Conservation (phyloP, 2,329 filamentous ascomycete species). For the Cercospora sojina region DNA sequence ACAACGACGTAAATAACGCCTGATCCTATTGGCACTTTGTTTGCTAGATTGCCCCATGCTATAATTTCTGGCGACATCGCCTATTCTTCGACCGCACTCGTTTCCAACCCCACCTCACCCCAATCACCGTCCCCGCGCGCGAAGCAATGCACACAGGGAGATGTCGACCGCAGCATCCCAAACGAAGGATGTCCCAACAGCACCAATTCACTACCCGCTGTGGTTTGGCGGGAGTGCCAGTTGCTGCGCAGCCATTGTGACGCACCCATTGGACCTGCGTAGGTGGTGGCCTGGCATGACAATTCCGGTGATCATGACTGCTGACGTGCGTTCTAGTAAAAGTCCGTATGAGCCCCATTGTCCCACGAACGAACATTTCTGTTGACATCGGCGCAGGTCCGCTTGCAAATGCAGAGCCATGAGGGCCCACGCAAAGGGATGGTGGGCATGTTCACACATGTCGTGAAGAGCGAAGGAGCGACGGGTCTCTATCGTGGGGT, state of each 20-base stretch:
- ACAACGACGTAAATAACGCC: background rate
- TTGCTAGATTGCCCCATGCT: background rate
- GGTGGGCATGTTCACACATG: constrained; percentile 79
- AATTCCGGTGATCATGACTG: background rate
- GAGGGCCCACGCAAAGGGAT: constrained; percentile 72
- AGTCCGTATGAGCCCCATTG: constrained; percentile 36
- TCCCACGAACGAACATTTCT: constrained; percentile 12
- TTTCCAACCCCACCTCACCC: background rate
- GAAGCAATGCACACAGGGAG: constrained; percentile 37
- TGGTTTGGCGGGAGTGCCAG: constrained; percentile 97
- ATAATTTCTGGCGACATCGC: background rate
- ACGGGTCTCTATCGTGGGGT: constrained; percentile 81
- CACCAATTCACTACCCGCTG: constrained; percentile 50
- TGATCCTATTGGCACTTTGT: background rate
- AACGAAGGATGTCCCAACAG: constrained; percentile 41
- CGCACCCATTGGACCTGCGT: constrained; percentile 91
- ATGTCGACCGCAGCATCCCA: constrained; percentile 47
- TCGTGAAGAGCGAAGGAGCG: constrained; percentile 73
- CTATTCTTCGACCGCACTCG: background rate
- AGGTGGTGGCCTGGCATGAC: constrained; percentile 41
- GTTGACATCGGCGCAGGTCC: constrained; percentile 58
- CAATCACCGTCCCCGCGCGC: background rate
- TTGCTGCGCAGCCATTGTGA: constrained; percentile 86
- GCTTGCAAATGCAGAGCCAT: constrained; percentile 78
- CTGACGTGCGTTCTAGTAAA: constrained; percentile 45